Conservation (phyloP, 2,329 filamentous ascomycete genomes). For the Pestalotiopsis sp. region DNA sequence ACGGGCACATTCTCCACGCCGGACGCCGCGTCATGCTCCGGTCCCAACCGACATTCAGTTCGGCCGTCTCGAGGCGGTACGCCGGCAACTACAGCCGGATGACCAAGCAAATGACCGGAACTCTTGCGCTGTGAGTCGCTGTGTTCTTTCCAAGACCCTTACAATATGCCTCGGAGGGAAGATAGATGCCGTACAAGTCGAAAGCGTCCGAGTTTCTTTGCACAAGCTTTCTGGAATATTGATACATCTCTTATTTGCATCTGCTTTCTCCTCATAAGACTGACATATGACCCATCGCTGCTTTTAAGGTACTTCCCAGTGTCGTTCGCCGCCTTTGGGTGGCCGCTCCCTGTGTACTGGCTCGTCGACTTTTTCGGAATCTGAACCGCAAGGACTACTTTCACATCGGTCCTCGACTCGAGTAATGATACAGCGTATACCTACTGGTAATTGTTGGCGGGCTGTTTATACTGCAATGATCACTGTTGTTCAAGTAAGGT, state of each 20-base stretch:
- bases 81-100: not conserved
- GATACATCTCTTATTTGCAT: no score
- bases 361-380: slow-evolving; percentile 5
- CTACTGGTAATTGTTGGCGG: not conserved
- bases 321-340: not conserved
- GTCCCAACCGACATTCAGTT: not conserved
- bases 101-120: not conserved
- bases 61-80: not conserved
- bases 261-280: not conserved
- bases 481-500: no score
- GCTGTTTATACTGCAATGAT: no score
- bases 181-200: no score
- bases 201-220: not conserved
- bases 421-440: no score
- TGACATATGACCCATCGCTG: not conserved
- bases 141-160: not conserved
- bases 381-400: not conserved
- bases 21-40: not conserved
- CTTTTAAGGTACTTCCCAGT: not conserved
- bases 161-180: not conserved
- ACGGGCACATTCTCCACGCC: slow-evolving; percentile 4
- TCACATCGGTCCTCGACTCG: no score
- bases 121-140: not conserved
- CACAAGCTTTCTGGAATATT: not conserved
- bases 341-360: not conserved